Evolutionary conservation across 352 stramenopile genomes (phyloP), one percentile per base, ranked within the genome.

Genomic region (Pythium scleroteichum): DNA sequence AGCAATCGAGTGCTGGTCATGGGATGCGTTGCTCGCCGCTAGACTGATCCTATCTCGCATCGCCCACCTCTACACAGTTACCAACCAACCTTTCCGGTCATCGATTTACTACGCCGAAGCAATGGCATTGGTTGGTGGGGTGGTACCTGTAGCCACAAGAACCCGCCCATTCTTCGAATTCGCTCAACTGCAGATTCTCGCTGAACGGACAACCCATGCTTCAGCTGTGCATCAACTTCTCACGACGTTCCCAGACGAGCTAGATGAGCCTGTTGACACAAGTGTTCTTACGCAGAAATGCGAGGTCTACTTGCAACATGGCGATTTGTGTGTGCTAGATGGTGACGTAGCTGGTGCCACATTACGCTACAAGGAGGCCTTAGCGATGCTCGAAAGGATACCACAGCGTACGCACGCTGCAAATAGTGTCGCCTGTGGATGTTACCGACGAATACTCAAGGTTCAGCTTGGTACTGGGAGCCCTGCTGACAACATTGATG

Each of bases 1-100:
- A 58, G 79, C 82, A 3, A 65, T 88, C 1, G 79, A 92, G 52
- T 86, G 76, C 42, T 85, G 78, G 14, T 92, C 82, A 22, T 92
- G 82, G 82, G 82, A 90, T 56, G 52, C 88, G 19, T 46, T 92
- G 10, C 72, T 79, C 17, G 76, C 66, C 5, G 57, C 78, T 2
- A 92, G 90, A 45, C 26, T 88, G 0, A 72, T 72, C 19, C 53
- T 92, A 5, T 89, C 79, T 47, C 75, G 78, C n/a, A 68, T 92
- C 42, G 80, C 78, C 33, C 66, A 71, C 16, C 44, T 92, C n/a
- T 90, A 83, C 50, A 71, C 59, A 14, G 63, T 77, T 26, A 63
- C 59, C 35, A 75, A 82, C 13, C 69, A 88, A 26, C 80, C 73
- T 1, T 71, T 82, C 27, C 78, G 82, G 74, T 91, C 82, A 52